These are phyloP conservation scores for Corchorus capsularis DNA, from an alignment of 345 rosid genomes.

Conservation along the genomic window DNA sequence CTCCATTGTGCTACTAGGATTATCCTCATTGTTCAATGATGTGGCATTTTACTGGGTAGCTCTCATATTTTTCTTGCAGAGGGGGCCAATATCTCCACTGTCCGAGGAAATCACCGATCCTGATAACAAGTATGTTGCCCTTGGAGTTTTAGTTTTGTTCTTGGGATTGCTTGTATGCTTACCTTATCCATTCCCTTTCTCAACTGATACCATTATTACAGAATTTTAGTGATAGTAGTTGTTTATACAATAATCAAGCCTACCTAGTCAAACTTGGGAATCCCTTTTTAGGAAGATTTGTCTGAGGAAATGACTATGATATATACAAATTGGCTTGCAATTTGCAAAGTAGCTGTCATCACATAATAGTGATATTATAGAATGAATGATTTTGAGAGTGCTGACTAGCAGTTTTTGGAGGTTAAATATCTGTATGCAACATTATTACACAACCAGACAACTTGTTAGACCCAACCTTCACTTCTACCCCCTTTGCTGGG, in stretches of 20 bases:
- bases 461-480: neutral
- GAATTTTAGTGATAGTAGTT: slow-evolving; percentile 35
- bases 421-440: neutral
- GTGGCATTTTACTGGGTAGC: slow-evolving; percentile 94
- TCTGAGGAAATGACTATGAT: neutral
- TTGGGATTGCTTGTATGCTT: slow-evolving; percentile 79
- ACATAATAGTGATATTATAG: neutral
- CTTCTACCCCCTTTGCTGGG: too few species aligned
- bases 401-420: neutral
- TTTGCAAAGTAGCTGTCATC: slow-evolving; percentile 1
- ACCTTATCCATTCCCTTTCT: slow-evolving; percentile 84
- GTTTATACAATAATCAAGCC: neutral
- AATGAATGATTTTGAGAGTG: neutral
- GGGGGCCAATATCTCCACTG: slow-evolving; percentile 83
- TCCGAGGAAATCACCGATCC: slow-evolving; percentile 79
- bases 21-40: slow-evolving; percentile 76
- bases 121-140: slow-evolving; percentile 54
- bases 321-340: slow-evolving; percentile 11
- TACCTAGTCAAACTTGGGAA: neutral
- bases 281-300: neutral
- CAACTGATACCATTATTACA: slow-evolving; percentile 39
- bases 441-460: neutral
- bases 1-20: slow-evolving; percentile 71
- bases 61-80: slow-evolving; percentile 80
- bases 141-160: slow-evolving; percentile 70